These are phyloP conservation scores for Baeospora myosura DNA, from an alignment of 1,284 basidiomycete species.

Conservation along the genomic window DNA sequence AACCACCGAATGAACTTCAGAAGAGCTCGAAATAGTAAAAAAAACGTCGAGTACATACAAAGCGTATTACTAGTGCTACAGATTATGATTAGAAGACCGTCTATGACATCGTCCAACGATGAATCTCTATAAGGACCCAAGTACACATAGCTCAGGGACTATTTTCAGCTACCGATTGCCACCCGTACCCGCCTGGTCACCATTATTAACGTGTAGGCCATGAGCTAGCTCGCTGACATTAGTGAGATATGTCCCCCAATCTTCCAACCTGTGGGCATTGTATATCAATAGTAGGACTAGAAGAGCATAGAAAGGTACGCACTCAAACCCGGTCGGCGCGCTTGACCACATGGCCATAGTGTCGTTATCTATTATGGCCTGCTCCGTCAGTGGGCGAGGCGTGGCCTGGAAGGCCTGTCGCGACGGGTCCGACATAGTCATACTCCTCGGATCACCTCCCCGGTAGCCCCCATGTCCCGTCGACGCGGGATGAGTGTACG, in stretches of 20 bases:
- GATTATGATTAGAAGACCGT: too few relatives aligned
- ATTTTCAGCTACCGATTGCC: too few relatives aligned
- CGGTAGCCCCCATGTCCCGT: not conserved
- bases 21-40: too few relatives aligned
- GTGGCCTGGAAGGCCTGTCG: constrained; percentile 8
- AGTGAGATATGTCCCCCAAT: constrained; percentile 34
- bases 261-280: constrained; percentile 26
- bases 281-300: constrained; percentile 2
- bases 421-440: constrained; percentile 2
- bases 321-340: constrained; percentile 50
- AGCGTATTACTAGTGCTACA: too few relatives aligned
- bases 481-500: not conserved
- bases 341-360: constrained; percentile 55
- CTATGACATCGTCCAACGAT: too few relatives aligned
- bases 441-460: not conserved
- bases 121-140: too few relatives aligned
- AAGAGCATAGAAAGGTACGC: constrained; percentile 21
- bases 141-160: too few relatives aligned
- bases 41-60: too few relatives aligned
- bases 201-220: too few relatives aligned
- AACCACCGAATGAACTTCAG: too few relatives aligned
- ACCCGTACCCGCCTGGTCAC: too few relatives aligned
- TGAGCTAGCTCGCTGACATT: too few relatives aligned
- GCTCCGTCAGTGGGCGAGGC: not conserved
- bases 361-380: constrained; percentile 31